Conservation (phyloP, 768 basidiomycete species). For the Cubamyces lactineus region DNA sequence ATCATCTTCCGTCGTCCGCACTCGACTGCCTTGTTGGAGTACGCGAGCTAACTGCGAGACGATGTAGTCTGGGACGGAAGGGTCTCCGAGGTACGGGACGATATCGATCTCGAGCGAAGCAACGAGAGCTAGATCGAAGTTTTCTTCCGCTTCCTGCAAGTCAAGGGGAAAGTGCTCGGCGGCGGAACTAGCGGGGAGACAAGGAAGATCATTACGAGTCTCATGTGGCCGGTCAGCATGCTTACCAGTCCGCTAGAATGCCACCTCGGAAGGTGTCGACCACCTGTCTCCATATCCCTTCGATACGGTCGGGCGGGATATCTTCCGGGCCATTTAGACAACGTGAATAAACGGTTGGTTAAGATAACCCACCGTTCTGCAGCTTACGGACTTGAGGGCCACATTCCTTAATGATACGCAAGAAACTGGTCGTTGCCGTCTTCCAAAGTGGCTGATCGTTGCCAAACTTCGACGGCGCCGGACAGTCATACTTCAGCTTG, state of each 20-base stretch:
- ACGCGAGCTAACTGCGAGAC: constrained; percentile 69
- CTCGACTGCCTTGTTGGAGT: constrained; percentile 69
- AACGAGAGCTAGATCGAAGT: constrained; percentile 83
- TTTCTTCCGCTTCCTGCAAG: constrained; percentile 77
- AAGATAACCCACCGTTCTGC: constrained; percentile 46
- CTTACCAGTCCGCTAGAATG: constrained; percentile 84
- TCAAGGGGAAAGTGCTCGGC: constrained; percentile 62
- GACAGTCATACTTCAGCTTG: constrained; percentile 94
- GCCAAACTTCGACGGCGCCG: constrained; percentile 83
- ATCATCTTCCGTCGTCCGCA: constrained; percentile 45
- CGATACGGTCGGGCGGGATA: constrained; percentile 64
- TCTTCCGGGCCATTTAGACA: constrained; percentile 30
- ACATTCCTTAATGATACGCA: constrained; percentile 73
- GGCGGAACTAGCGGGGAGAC: constrained; percentile 47
- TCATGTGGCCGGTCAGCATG: background rate
- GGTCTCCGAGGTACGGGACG: constrained; percentile 71
- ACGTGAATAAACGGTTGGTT: background rate
- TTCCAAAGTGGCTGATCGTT: constrained; percentile 93
- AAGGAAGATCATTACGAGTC: constrained; percentile 6
- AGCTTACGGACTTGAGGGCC: constrained; percentile 53
- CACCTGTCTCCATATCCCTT: constrained; percentile 85
- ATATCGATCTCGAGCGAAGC: constrained; percentile 80
- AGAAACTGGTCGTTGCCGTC: constrained; percentile 83
- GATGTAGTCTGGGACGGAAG: constrained; percentile 70
- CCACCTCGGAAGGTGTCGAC: constrained; percentile 82